Evolutionary conservation across 441 rosid genomes (phyloP).

Genomic region (Erodium chrysanthum): DNA sequence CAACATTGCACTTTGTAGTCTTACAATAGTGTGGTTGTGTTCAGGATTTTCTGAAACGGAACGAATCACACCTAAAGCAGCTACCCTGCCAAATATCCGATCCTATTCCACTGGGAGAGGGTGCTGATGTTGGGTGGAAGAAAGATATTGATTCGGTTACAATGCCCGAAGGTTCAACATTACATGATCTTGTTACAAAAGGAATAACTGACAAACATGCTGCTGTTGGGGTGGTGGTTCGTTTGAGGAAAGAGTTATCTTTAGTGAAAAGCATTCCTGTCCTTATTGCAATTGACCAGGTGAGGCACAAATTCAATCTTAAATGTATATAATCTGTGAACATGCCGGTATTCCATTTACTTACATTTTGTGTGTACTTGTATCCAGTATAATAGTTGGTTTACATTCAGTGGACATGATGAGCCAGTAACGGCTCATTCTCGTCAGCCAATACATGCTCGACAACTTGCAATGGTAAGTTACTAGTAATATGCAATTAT

Average conservation of each 20-base stretch:
- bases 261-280: conserved; percentile 83
- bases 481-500: not conserved
- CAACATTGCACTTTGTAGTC: conserved; percentile 6
- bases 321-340: conserved; percentile 1
- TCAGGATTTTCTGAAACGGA: conserved; percentile 67
- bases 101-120: conserved; percentile 80
- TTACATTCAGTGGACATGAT: conserved; percentile 83
- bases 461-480: conserved; percentile 71
- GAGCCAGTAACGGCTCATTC: conserved; percentile 73
- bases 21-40: conserved; percentile 14
- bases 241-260: conserved; percentile 79
- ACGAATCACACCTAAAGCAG: conserved; percentile 46
- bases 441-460: conserved; percentile 66
- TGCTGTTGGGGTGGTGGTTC: conserved; percentile 68
- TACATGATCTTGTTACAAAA: conserved; percentile 68
- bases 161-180: conserved; percentile 55
- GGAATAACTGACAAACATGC: conserved; percentile 80
- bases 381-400: conserved; percentile 86
- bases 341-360: conserved; percentile 11
- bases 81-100: conserved; percentile 61
- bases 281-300: conserved; percentile 86
- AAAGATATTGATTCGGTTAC: conserved; percentile 59
- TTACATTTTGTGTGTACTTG: conserved; percentile 21
- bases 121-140: conserved; percentile 82
- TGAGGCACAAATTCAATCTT: conserved; percentile 27